Percentiles rank a stretch among this genome's conserved stretches.
Conservation (phyloP, 225 moss, liverwort and hornwort genomes). For the Marchantia paleacea region DNA sequence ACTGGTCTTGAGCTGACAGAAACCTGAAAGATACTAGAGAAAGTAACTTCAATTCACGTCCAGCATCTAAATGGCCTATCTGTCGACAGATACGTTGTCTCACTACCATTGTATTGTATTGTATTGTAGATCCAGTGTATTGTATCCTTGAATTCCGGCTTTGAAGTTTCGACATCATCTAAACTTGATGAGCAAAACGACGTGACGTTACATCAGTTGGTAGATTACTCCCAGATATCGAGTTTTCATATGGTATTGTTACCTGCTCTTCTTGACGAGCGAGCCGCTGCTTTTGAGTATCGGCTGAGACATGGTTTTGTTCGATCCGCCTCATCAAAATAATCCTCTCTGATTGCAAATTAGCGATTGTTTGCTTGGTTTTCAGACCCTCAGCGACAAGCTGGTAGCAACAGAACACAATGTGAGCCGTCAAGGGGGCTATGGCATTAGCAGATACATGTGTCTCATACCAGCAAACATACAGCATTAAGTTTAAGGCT, state of each 20-base stretch:
- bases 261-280: slow-evolving; percentile 90
- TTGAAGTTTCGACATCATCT: background rate
- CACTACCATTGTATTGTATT: background rate
- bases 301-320: slow-evolving; percentile 68
- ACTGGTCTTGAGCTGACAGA: background rate
- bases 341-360: slow-evolving; percentile 85
- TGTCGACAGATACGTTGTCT: background rate
- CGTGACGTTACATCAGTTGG: background rate
- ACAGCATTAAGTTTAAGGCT: too few species aligned
- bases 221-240: too few species aligned
- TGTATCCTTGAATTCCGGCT: background rate
- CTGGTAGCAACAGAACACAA: slow-evolving; percentile 31
- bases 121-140: background rate
- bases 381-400: slow-evolving; percentile 86
- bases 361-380: slow-evolving; percentile 75
- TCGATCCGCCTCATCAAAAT: slow-evolving; percentile 77
- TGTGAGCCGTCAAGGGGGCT: background rate
- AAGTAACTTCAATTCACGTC: background rate
- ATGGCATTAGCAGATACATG: too few species aligned
- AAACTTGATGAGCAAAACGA: background rate
- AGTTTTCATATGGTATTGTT: background rate
- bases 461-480: too few species aligned
- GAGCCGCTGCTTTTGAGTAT: slow-evolving; percentile 70
- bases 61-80: background rate
- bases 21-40: background rate